Evolutionary conservation across 495 filamentous ascomycete genomes (phyloP).

Genomic region (Xylaria castorea): DNA sequence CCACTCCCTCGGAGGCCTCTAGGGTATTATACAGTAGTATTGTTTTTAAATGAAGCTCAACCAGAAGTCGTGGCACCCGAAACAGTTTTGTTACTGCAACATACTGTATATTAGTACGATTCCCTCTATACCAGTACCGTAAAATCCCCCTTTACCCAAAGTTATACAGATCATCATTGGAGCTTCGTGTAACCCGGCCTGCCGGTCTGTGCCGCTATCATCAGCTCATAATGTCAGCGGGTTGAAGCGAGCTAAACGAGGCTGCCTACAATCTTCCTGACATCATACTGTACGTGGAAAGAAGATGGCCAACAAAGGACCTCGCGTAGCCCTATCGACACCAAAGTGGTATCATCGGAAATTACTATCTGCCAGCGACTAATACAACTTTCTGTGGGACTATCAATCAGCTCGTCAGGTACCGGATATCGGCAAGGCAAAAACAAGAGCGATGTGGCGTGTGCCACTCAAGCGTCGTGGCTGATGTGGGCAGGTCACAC

Average conservation of each 20-base stretch:
- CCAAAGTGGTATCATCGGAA: conserved; percentile 2
- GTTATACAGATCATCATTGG: conserved; percentile 9
- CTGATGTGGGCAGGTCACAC: conserved; percentile 9
- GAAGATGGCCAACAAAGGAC: background rate
- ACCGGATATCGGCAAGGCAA: conserved; percentile 12
- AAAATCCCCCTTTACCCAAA: background rate
- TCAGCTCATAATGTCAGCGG: conserved; percentile 14
- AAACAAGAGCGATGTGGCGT: background rate
- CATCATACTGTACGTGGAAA: conserved; percentile 1
- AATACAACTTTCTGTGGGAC: conserved; percentile 1
- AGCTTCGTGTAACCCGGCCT: background rate
- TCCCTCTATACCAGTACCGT: background rate
- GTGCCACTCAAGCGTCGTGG: background rate
- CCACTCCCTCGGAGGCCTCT: conserved; percentile 4
- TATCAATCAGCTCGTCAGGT: background rate
- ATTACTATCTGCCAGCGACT: conserved; percentile 13
- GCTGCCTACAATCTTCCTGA: background rate
- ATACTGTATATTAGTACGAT: conserved; percentile 6
- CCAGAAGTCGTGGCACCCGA: background rate
- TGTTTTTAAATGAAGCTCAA: conserved; percentile 19
- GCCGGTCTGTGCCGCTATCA: conserved; percentile 12
- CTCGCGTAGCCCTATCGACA: background rate
- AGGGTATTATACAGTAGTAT: background rate
- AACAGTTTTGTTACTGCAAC: background rate
- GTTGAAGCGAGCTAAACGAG: background rate